Evolutionary conservation across 257 asterid genomes (phyloP).

Genomic region (Phtheirospermum japonicum): DNA sequence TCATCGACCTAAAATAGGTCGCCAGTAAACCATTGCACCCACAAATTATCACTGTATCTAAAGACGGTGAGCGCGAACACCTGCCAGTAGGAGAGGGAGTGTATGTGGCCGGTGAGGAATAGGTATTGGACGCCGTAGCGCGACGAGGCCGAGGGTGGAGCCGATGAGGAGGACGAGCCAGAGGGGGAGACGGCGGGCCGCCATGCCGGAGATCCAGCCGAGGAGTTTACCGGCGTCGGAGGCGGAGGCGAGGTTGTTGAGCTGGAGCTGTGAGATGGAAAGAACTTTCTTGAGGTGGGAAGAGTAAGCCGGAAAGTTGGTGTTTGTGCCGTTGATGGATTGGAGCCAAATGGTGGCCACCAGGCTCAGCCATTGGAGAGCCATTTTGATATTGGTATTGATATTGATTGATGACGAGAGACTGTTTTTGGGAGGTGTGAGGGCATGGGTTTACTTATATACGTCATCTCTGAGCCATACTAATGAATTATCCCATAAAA

Average conservation of each 20-base stretch:
- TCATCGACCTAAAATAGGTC: too few species aligned
- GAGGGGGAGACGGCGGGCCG: conserved; percentile 59
- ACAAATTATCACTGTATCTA: too few species aligned
- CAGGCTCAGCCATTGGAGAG: conserved; percentile 66
- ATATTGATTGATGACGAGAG: too few species aligned
- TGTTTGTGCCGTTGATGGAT: conserved; percentile 65
- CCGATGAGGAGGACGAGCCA: conserved; percentile 69
- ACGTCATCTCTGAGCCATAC: too few species aligned
- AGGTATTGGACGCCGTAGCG: conserved; percentile 71
- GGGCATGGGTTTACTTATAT: too few species aligned
- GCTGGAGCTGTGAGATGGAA: conserved; percentile 56
- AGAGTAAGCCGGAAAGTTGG: conserved; percentile 76
- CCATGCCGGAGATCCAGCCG: conserved; percentile 74
- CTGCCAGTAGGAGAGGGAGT: conserved; percentile 42
- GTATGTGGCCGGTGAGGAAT: conserved; percentile 32
- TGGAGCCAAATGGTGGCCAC: conserved; percentile 75
- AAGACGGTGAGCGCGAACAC: conserved; percentile 54
- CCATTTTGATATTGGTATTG: conserved; percentile 38
- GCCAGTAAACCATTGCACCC: too few species aligned
- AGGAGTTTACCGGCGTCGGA: conserved; percentile 78
- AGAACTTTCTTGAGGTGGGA: conserved; percentile 55
- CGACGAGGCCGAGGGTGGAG: conserved; percentile 50
- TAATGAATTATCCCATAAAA: too few species aligned
- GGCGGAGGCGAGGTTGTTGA: conserved; percentile 71
- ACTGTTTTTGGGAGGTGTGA: too few species aligned